Evolutionary conservation across 352 stramenopile species (phyloP).

Genomic region (Phytophthora pisi): DNA sequence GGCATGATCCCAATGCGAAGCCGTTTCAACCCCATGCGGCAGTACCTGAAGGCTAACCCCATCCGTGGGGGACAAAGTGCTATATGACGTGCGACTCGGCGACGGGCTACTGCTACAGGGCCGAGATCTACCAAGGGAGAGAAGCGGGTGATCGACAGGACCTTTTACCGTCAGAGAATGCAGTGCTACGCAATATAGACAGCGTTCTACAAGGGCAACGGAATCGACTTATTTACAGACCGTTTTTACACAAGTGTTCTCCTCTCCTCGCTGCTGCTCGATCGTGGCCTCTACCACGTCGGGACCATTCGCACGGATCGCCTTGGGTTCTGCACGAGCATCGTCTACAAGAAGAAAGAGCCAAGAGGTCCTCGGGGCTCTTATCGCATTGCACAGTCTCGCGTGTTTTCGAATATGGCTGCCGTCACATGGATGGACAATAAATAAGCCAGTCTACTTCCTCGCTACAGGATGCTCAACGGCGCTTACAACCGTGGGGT

Average conservation of each 20-base stretch:
- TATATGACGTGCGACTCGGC: conserved; percentile 2
- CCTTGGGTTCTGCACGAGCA: neutral
- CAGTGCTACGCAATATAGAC: conserved; percentile 9
- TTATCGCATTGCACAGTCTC: conserved; percentile 1
- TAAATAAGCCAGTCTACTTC: conserved; percentile 10
- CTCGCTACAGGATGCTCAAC: conserved; percentile 6
- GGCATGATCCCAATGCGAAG: conserved; percentile 5
- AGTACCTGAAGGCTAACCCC: conserved; percentile 3
- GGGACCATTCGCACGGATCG: conserved; percentile 10
- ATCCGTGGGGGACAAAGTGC: conserved; percentile 5
- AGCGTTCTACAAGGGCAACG: neutral
- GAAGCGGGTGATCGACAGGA: neutral
- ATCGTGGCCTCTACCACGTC: conserved; percentile 6
- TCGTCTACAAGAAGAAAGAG: conserved; percentile 12
- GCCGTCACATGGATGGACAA: conserved; percentile 4
- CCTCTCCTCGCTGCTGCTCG: conserved; percentile 7
- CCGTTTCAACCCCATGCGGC: conserved; percentile 11
- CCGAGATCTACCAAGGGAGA: conserved; percentile 9
- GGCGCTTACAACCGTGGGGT: neutral
- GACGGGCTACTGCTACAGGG: conserved; percentile 4
- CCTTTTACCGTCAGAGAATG: neutral
- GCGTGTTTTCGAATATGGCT: conserved; percentile 4
- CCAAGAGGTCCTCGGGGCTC: neutral
- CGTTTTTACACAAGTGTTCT: conserved; percentile 15
- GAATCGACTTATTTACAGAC: conserved; percentile 9